A percentile compares a stretch with the other conserved stretches of the same genome.
Conservation (phyloP, 2,329 filamentous ascomycete species). For the Bimuria novae-zelandiae region DNA sequence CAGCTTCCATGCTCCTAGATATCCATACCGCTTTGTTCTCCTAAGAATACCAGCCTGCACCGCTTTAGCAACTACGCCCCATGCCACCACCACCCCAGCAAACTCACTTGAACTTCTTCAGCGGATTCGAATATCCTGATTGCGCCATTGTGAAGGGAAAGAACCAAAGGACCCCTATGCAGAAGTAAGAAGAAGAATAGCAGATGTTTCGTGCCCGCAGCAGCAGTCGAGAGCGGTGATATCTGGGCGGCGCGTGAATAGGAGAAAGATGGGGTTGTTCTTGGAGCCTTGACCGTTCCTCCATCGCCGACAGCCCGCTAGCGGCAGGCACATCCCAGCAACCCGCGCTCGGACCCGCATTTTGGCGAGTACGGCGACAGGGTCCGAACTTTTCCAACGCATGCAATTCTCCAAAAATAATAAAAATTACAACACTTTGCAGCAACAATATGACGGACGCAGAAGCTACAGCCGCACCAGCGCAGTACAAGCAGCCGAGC, state of each 20-base stretch:
- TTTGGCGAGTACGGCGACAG: not conserved
- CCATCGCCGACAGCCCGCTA: not conserved
- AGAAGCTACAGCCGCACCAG: slow-evolving; percentile 61
- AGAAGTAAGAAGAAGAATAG: slow-evolving; percentile 6
- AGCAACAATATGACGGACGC: slow-evolving; percentile 26
- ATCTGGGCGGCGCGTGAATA: slow-evolving; percentile 13
- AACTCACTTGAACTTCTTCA: slow-evolving; percentile 98
- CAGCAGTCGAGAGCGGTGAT: slow-evolving; percentile 5
- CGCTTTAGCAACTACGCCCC: slow-evolving; percentile 36
- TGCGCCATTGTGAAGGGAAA: slow-evolving; percentile 72
- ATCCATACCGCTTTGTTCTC: slow-evolving; percentile 92
- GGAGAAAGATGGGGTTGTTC: slow-evolving; percentile 11
- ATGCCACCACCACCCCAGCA: slow-evolving; percentile 12
- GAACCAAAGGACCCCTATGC: slow-evolving; percentile 8
- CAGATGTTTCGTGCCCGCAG: slow-evolving; percentile 4
- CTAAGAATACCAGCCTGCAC: slow-evolving; percentile 87
- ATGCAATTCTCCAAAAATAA: too few relatives aligned
- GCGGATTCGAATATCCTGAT: slow-evolving; percentile 88
- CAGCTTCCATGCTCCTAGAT: not conserved
- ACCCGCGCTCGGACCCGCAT: not conserved
- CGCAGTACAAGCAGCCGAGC: slow-evolving; percentile 84
- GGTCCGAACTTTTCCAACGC: slow-evolving; percentile 11
- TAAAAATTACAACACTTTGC: too few relatives aligned
- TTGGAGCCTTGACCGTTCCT: slow-evolving; percentile 1
- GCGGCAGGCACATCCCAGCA: not conserved